A percentile compares a stretch with the other conserved stretches of the same genome.
These are phyloP conservation scores for Blastosporella zonata DNA, from an alignment of 1,284 basidiomycete genomes.

Conservation along the genomic window DNA sequence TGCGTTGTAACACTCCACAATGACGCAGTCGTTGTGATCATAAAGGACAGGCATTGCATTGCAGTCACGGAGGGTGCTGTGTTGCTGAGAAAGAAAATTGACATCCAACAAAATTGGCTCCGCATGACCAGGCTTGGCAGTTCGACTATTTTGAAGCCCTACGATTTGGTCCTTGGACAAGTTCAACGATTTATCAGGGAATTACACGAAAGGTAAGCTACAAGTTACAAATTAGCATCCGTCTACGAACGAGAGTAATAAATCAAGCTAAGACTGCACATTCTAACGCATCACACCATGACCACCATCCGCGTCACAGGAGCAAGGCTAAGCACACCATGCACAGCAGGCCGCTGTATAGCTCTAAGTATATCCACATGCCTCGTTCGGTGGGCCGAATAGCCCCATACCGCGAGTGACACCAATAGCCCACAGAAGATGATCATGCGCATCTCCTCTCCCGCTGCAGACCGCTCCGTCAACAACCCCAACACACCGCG, in stretches of 20 bases:
- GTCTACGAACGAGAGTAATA: neutral
- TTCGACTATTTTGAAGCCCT: neutral
- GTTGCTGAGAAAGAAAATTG: too few relatives aligned
- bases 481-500: slow-evolving; percentile 41
- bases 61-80: too few relatives aligned
- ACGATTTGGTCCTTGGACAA: neutral
- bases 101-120: too few relatives aligned
- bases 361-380: slow-evolving; percentile 6
- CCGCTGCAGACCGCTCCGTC: slow-evolving; percentile 58
- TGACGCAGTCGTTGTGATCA: too few relatives aligned
- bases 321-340: slow-evolving; percentile 3
- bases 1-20: too few relatives aligned
- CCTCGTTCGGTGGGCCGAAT: slow-evolving; percentile 25
- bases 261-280: neutral
- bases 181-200: neutral
- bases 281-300: slow-evolving; percentile 9
- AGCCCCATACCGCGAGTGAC: slow-evolving; percentile 55
- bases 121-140: neutral
- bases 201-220: neutral
- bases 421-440: slow-evolving; percentile 53
- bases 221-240: neutral
- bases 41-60: too few relatives aligned
- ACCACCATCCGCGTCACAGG: slow-evolving; percentile 2
- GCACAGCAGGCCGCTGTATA: neutral
- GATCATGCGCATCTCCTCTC: slow-evolving; percentile 66